phyloP scores from a whole-genome alignment of 2,329 filamentous ascomycete species.

The Talaromyces sp. region DNA sequence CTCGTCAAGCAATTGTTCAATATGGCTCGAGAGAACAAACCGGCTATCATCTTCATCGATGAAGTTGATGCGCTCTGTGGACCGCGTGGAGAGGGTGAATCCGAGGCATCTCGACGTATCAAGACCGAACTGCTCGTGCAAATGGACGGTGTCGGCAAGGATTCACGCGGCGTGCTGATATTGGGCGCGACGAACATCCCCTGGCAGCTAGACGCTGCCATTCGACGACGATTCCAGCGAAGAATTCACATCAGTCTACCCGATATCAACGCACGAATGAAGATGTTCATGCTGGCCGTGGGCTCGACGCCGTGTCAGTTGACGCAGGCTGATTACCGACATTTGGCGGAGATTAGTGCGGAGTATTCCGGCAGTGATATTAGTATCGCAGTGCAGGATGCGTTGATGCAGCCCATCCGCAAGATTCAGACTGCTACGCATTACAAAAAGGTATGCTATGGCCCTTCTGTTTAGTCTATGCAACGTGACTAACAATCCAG shows the following conservation, averaged over 20 bases:
- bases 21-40: conserved; percentile 97
- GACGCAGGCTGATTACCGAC: conserved; percentile 70
- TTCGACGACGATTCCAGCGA: conserved; percentile 91
- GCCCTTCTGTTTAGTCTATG: not conserved
- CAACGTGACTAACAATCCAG: conserved; percentile 42
- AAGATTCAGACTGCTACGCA: conserved; percentile 97
- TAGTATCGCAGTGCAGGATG: conserved; percentile 89
- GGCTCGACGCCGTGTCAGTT: conserved; percentile 87
- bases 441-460: conserved; percentile 74
- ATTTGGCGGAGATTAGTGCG: conserved; percentile 76
- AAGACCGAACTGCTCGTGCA: conserved; percentile 98
- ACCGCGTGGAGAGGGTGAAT: conserved; percentile 89
- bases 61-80: conserved; percentile 96
- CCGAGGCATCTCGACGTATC: conserved; percentile 93
- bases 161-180: conserved; percentile 89
- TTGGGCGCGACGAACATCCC: conserved; percentile 97
- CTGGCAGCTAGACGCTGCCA: conserved; percentile 96
- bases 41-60: conserved; percentile 97
- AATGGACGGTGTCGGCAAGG: conserved; percentile 98
- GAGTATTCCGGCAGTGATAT: conserved; percentile 98
- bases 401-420: conserved; percentile 93
- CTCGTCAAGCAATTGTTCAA: conserved; percentile 95
- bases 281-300: conserved; percentile 94
- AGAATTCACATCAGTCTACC: conserved; percentile 93
- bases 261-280: conserved; percentile 79